Evolutionary conservation across 1,284 basidiomycete species (phyloP), one percentile per base, ranked within the genome.

Genomic region (Puccinia hordei): DNA sequence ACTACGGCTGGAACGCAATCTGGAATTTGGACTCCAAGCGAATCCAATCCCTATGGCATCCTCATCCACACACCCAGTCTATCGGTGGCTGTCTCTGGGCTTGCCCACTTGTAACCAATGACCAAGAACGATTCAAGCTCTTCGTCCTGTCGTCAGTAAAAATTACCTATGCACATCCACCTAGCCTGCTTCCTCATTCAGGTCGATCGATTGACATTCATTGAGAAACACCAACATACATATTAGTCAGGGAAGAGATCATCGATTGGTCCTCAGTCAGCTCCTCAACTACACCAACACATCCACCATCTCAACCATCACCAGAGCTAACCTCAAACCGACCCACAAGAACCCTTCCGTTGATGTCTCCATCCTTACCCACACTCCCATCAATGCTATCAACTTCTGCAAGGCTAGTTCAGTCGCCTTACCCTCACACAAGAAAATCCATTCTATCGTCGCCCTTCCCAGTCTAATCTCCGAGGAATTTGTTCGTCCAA

Each of bases 21-120:
- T 78, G 76, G 76, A 71, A 57, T 33, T 24, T 78, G 35, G 66
- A 69, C 55, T 78, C 53, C 8, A 78, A 78, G 19, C 46, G 76
- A 15, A 68, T 57, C 55, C 63, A 78, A 27, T 55, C 66, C 2
- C 41, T 78, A 15, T 78, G 76, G 76, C 63, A 71, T 6, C 76
- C 76, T 30, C 76, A 78, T 41, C 76, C 76, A 33, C 19, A 44
- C 38, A 51, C 66, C 24, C 41, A 51, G n/a, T 13, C 12, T 13
- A 55, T 44, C 53, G 76, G 76, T 12, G 76, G 76, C 41, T 78
- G 76, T 71, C 66, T 78, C 35, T 78, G 66, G 76, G 76, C 76
- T 4, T 38, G 38, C n/a, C 44, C 30, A 6, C 49, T 78, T 44
- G 19, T 46, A 10, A n/a, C 27, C 30, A 9, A 22, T 53, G 5